These are phyloP conservation scores for Tolypocladium pustulatum DNA, from an alignment of 2,329 filamentous ascomycete genomes.

Conservation along the genomic window DNA sequence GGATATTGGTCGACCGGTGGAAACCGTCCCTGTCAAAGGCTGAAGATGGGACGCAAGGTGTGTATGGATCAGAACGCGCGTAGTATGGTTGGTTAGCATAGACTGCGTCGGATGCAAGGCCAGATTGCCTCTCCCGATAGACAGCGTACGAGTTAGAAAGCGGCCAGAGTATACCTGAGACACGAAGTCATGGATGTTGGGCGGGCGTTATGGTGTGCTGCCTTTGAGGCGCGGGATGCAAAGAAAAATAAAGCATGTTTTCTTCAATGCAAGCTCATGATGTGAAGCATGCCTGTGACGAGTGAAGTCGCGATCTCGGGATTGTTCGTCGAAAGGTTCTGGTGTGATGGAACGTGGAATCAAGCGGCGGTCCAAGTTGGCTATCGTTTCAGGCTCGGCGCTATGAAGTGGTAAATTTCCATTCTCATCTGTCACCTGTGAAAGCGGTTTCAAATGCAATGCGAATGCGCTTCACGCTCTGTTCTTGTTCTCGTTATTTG, in stretches of 20 bases:
- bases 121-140: not conserved
- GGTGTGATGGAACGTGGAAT: too few relatives aligned
- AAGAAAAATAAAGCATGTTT: not conserved
- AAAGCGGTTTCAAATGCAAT: too few relatives aligned
- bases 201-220: not conserved
- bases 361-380: not conserved
- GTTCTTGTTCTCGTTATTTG: not conserved
- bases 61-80: not conserved
- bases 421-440: not conserved
- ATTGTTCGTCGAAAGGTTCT: not conserved
- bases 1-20: conserved; percentile 2
- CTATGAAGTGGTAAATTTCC: not conserved
- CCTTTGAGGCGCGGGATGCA: not conserved
- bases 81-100: not conserved
- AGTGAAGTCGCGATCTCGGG: not conserved
- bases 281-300: not conserved
- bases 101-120: not conserved
- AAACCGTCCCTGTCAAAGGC: conserved; percentile 1
- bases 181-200: not conserved
- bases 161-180: not conserved
- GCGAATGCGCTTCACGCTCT: not conserved
- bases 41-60: not conserved
- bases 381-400: not conserved
- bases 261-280: not conserved
- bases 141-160: not conserved